Percentiles rank a stretch among this genome's conserved stretches.
Conservation (phyloP, 306 rosid genomes). For the Quercus agrifolia region DNA sequence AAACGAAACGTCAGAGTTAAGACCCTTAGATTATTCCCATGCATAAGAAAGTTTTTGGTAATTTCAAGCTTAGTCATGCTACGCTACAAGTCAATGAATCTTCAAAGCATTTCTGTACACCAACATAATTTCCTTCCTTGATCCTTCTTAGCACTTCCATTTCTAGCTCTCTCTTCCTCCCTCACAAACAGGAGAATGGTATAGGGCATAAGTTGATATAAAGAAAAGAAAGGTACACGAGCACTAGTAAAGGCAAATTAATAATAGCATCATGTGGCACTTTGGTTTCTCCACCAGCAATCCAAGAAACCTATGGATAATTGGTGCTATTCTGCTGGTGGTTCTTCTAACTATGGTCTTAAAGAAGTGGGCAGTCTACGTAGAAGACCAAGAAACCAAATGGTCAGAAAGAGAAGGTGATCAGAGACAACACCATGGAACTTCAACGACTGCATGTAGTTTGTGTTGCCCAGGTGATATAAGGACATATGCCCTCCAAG, state of each 20-base stretch:
- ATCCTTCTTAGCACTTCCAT: background rate
- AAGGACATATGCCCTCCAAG: slow-evolving; percentile 7
- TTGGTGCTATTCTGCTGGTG: background rate
- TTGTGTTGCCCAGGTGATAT: background rate
- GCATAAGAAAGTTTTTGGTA: background rate
- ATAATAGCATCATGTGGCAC: background rate
- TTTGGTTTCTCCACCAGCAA: slow-evolving; percentile 7
- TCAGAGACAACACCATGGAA: background rate
- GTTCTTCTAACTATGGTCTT: background rate
- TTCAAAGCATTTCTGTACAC: background rate
- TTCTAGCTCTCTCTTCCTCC: background rate
- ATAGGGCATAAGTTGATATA: background rate
- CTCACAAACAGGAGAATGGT: background rate
- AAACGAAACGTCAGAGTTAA: background rate
- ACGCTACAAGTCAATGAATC: slow-evolving; percentile 17
- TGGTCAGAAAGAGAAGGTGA: background rate
- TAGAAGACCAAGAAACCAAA: background rate
- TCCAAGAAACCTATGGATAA: background rate
- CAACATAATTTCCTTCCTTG: background rate
- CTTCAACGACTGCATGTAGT: background rate
- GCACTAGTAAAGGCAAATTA: background rate
- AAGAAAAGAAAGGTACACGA: background rate
- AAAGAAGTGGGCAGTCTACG: background rate
- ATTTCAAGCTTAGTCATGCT: background rate
- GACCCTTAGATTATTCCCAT: background rate